Evolutionary conservation across 345 rosid genomes (phyloP), one percentile per base, ranked within the genome.

Genomic region (Zanthoxylum bungeanum): DNA sequence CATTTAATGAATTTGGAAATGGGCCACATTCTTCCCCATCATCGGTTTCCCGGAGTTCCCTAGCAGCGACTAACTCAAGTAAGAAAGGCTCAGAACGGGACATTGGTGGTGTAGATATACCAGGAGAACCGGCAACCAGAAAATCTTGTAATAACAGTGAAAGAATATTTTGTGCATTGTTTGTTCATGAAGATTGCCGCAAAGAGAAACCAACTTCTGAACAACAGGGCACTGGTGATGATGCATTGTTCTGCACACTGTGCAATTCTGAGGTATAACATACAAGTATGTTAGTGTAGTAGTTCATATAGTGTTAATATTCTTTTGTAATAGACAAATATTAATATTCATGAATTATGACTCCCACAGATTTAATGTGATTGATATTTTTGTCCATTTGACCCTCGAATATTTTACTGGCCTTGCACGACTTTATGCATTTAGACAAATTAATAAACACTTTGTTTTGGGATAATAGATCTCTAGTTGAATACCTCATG

Each of bases 261-360:
- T 95, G 99, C 83, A 88, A 92, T 78, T 86, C 99, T 14, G 99
- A 95, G 99, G 99, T 95, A 89, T 69, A 58, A 31, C 42, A 22
- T 40, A n/a, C n/a, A n/a, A n/a, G 57, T 62, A 39, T 24, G 28
- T 27, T 28, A 17, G 52, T 28, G 36, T 10, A 17, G 12, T 33
- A 64, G 65, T 42, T 9, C 24, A 25, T 33, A 1, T 5, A 39
- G 47, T 57, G 44, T 60, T 30, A 21, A 17, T 64, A 4, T 46
- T 34, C 9, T 75, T 21, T 50, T 47, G 51, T 5, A 33, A 10
- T 10, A 27, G 25, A 28, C 39, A 42, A 39, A 59, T 7, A 8
- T 28, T 42, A 58, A 33, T 61, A 58, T 21, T 8, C 31, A 36
- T 36, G n/a, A n/a, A n/a, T n/a, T n/a, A n/a, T n/a, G n/a, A 30